Evolutionary conservation across 345 rosid genomes (phyloP).

Genomic region (Clarkia xantiana): DNA sequence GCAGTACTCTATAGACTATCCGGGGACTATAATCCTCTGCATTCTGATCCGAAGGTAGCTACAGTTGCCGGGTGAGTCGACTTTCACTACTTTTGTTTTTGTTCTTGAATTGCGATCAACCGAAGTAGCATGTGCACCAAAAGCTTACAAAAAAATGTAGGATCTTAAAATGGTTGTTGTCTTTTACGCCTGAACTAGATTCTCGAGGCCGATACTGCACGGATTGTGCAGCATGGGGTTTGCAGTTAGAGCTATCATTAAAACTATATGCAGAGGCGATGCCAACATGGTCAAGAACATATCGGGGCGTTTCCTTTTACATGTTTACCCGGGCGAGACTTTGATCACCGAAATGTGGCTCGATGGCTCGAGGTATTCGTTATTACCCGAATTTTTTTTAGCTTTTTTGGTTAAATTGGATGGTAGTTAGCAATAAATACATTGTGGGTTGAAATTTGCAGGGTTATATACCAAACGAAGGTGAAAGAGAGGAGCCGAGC

Average conservation of each 20-base stretch:
- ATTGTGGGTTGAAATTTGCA: constrained; percentile 16
- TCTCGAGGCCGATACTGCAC: constrained; percentile 75
- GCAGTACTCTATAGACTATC: constrained; percentile 85
- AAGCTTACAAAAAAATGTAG: too few species aligned
- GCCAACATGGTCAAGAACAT: constrained; percentile 41
- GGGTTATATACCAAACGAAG: constrained; percentile 53
- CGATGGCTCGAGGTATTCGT: constrained; percentile 45
- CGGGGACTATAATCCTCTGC: constrained; percentile 93
- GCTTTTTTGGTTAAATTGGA: constrained; percentile 1
- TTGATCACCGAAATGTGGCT: constrained; percentile 81
- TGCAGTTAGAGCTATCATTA: constrained; percentile 68
- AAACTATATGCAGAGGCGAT: constrained; percentile 62
- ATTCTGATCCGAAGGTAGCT: constrained; percentile 76
- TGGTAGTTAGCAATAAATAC: too few species aligned
- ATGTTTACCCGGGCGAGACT: constrained; percentile 77
- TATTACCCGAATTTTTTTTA: background rate
- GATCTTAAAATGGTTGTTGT: too few species aligned
- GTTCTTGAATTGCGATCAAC: background rate
- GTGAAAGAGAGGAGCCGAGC: constrained; percentile 51
- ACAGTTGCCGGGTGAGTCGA: constrained; percentile 60
- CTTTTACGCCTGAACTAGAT: constrained; percentile 29
- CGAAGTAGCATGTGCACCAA: too few species aligned
- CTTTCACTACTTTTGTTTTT: background rate
- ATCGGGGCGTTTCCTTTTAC: constrained; percentile 61
- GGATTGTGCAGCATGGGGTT: constrained; percentile 80